Evolutionary conservation across 441 rosid species (phyloP), one percentile per base, ranked within the genome.

Genomic region (Jatropha multifida): DNA sequence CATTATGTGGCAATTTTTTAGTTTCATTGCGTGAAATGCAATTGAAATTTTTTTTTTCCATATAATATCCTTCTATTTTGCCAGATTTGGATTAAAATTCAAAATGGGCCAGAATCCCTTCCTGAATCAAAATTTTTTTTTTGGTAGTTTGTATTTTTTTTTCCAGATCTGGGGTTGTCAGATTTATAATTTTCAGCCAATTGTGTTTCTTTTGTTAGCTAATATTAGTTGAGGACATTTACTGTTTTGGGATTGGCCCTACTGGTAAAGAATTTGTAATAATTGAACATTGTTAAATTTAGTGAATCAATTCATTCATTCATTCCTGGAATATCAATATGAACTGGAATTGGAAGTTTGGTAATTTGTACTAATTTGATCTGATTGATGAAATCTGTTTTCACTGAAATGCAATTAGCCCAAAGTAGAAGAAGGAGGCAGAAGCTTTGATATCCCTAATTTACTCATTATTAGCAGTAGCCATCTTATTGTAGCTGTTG

Each of bases 151-250:
- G 27, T 20, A 37, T 61, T 32, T 61, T 32, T 61, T 61, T 32
- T 38, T 40, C 63, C 27, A 23, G 72, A 66, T 74, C 64, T 48
- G 32, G 44, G 54, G 40, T 26, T 66, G 8, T 40, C 46, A 42
- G 56, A 44, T 56, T 41, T 23, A 44, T 44, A 5, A 44, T 32
- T 32, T 20, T 26, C 18, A 41, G 38, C 13, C n/a, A 61, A 49
- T 6, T 5, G 6, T 56, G 38, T 70, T 18, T 48, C 4, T 51
- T 37, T 55, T 40, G 37, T 56, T 9, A 32, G 41, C 26, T 49
- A 70, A 40, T 70, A 70, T 23, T 70, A 40, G 27, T 55, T 10
- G 48, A 40, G 49, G 40, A 55, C 65, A 56, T 58, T 40, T 51
- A 15, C n/a, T 54, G 15, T 4, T 17, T 15, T 71, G 55, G 4